phyloP scores from a whole-genome alignment of 106 monocot species.

The Alisma plantagoaquatica region DNA sequence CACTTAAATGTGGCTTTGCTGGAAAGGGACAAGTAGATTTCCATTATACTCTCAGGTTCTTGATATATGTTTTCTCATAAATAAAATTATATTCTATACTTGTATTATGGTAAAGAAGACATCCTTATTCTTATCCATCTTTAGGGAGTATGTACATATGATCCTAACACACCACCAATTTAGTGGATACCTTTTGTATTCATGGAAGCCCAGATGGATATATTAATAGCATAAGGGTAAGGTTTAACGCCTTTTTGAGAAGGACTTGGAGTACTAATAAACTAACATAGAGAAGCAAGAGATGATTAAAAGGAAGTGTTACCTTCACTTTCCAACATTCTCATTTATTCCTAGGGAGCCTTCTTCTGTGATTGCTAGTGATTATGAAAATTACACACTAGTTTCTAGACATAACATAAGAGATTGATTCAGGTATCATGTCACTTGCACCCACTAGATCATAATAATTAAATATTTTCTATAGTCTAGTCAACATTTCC shows the following conservation, averaged over 20 bases:
- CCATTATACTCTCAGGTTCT: constrained; percentile 88
- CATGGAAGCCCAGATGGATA: constrained; percentile 88
- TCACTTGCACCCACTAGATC: no score
- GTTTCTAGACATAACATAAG: constrained; percentile 85
- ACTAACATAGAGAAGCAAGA: constrained; percentile 61
- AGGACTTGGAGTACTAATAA: constrained; percentile 38
- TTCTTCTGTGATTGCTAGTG: constrained; percentile 91
- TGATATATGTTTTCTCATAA: neutral
- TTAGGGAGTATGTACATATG: constrained; percentile 82
- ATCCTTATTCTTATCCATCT: constrained; percentile 5
- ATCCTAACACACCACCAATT: constrained; percentile 41
- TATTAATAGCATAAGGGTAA: constrained; percentile 88
- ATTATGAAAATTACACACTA: constrained; percentile 83
- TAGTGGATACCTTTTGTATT: constrained; percentile 91
- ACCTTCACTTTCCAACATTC: constrained; percentile 82
- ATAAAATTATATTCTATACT: neutral
- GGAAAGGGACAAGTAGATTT: constrained; percentile 93
- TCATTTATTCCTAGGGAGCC: constrained; percentile 91
- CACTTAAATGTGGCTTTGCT: constrained; percentile 88
- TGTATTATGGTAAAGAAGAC: neutral
- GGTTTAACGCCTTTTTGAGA: constrained; percentile 70
- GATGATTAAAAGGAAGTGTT: constrained; percentile 83
- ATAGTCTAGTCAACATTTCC: no score
- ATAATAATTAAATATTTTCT: no score
- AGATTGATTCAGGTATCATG: constrained; percentile 87